Conservation (phyloP, 2,329 filamentous ascomycete species). For the Apiospora sp. region DNA sequence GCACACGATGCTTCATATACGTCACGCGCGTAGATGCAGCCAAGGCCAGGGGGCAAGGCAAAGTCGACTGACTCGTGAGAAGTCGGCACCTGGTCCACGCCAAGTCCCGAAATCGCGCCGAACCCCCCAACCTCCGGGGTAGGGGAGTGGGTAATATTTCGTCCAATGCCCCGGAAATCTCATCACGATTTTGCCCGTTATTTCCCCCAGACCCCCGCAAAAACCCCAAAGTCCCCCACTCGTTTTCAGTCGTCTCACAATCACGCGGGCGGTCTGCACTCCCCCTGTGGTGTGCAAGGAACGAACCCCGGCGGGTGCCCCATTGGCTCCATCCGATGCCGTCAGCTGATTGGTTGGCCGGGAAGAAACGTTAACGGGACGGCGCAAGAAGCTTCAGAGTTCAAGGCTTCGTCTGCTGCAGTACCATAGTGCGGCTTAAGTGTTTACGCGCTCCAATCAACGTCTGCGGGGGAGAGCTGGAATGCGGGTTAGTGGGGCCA, state of each 20-base stretch:
- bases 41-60: neutral
- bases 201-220: neutral
- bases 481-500: neutral
- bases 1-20: conserved; percentile 20
- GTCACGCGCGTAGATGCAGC: conserved; percentile 10
- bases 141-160: neutral
- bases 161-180: neutral
- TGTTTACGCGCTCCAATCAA: conserved; percentile 12
- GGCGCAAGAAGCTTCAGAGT: conserved; percentile 1
- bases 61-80: conserved; percentile 13
- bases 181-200: neutral
- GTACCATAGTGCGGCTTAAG: conserved; percentile 15
- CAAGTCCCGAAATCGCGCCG: neutral
- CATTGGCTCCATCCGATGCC: neutral
- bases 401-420: neutral
- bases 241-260: neutral
- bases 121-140: neutral
- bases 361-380: neutral
- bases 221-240: conserved; percentile 2
- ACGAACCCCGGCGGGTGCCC: neutral
- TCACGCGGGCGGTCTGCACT: conserved; percentile 7
- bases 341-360: neutral
- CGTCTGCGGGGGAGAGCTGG: neutral
- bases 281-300: neutral
- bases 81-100: neutral